Conservation (phyloP, 768 basidiomycete genomes). For the Serendipita vermifera region DNA sequence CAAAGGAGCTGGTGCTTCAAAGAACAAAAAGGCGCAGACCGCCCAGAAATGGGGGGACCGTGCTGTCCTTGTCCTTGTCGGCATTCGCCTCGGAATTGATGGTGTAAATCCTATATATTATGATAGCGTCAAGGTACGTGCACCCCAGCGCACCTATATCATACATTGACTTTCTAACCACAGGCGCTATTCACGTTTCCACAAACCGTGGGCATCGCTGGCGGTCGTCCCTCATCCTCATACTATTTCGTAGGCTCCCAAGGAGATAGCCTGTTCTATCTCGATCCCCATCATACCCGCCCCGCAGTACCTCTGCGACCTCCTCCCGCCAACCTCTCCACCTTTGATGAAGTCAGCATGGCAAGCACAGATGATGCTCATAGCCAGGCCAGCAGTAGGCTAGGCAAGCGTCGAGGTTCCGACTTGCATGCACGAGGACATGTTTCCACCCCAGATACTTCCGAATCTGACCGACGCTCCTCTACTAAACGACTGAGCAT, state of each 20-base stretch:
- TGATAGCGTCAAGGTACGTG: conserved; percentile 59
- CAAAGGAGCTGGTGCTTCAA: background rate
- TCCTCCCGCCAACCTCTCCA: conserved; percentile 30
- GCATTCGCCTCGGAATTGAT: conserved; percentile 76
- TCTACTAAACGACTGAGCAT: conserved; percentile 8
- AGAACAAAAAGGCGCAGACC: background rate
- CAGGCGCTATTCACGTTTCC: conserved; percentile 85
- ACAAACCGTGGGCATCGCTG: conserved; percentile 92
- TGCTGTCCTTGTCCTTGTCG: conserved; percentile 76
- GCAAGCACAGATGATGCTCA: conserved; percentile 5
- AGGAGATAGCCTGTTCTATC: conserved; percentile 72
- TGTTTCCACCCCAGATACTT: conserved; percentile 3
- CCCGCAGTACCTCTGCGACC: conserved; percentile 60
- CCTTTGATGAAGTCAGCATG: conserved; percentile 12
- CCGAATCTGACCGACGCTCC: background rate
- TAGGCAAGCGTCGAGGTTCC: conserved; percentile 4
- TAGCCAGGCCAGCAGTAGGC: background rate
- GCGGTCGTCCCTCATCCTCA: conserved; percentile 90
- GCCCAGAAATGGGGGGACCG: conserved; percentile 58
- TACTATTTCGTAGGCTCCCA: conserved; percentile 97
- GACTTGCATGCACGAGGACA: background rate
- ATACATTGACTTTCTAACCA: too few relatives aligned
- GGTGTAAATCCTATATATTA: conserved; percentile 94
- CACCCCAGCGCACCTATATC: too few relatives aligned
- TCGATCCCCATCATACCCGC: conserved; percentile 69